Conservation (phyloP, 176 grass and related monocot genomes). For the Musa schizocarpa region DNA sequence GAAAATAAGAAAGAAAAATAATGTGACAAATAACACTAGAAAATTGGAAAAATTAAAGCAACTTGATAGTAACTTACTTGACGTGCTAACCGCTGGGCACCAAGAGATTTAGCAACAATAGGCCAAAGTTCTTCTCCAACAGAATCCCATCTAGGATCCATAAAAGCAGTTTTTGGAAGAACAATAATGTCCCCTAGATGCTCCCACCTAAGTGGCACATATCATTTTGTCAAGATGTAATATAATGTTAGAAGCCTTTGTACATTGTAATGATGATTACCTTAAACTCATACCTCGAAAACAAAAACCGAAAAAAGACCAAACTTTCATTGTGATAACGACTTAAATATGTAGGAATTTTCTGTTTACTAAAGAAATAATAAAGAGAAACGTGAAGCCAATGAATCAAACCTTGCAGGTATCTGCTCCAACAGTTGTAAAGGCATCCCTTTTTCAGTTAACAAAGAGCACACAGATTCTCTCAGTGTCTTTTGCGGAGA, state of each 20-base stretch:
- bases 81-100: conserved; percentile 61
- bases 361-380: background rate
- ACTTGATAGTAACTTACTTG: conserved; percentile 50
- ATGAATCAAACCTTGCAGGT: conserved; percentile 62
- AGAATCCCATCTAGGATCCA: conserved; percentile 66
- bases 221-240: conserved; percentile 10
- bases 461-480: conserved; percentile 54
- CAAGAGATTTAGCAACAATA: conserved; percentile 57
- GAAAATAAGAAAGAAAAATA: background rate
- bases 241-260: background rate
- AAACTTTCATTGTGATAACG: background rate
- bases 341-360: background rate
- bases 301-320: background rate
- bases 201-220: conserved; percentile 59
- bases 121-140: conserved; percentile 77
- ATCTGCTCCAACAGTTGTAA: conserved; percentile 57
- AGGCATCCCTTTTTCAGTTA: conserved; percentile 52
- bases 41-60: background rate
- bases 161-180: conserved; percentile 84
- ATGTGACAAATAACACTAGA: background rate
- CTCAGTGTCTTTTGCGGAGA: conserved; percentile 67
- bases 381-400: background rate
- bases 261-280: background rate
- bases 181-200: conserved; percentile 70
- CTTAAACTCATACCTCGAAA: background rate